Conservation (phyloP, 331 rosid species). For the Malus hybrid region DNA sequence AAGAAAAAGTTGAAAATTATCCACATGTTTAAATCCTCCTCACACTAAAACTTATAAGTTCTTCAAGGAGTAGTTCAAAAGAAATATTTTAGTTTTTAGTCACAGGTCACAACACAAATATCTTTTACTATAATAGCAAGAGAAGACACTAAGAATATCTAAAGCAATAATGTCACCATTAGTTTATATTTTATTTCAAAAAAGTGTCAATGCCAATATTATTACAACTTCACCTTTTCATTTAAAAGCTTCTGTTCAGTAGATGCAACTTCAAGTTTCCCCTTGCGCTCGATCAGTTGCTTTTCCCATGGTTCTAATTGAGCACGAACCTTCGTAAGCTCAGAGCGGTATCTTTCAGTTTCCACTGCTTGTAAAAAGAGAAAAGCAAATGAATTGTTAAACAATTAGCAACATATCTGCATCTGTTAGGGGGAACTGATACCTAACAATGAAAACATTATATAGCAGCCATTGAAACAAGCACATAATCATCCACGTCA, state of each 20-base stretch:
- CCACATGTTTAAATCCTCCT: neutral
- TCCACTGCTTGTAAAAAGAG: constrained; percentile 56
- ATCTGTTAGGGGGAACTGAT: neutral
- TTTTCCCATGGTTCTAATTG: constrained; percentile 97
- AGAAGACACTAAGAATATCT: neutral
- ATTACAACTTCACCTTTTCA: constrained; percentile 57
- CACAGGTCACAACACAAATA: neutral
- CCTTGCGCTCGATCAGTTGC: constrained; percentile 80
- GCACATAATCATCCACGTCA: neutral
- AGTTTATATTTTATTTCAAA: neutral
- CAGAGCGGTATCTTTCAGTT: constrained; percentile 69
- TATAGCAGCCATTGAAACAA: neutral
- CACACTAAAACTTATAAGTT: neutral
- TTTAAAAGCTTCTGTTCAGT: constrained; percentile 62
- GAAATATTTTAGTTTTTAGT: neutral
- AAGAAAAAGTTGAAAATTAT: neutral
- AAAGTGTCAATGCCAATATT: neutral
- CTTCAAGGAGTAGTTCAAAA: neutral
- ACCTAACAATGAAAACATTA: neutral
- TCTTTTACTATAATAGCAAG: neutral
- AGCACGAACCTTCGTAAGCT: constrained; percentile 75
- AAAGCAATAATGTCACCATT: neutral
- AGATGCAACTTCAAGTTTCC: constrained; percentile 80
- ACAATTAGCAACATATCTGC: neutral
- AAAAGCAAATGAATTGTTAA: neutral